Evolutionary conservation across 2,329 filamentous ascomycete species (phyloP).

Genomic region (Alternaria panax): DNA sequence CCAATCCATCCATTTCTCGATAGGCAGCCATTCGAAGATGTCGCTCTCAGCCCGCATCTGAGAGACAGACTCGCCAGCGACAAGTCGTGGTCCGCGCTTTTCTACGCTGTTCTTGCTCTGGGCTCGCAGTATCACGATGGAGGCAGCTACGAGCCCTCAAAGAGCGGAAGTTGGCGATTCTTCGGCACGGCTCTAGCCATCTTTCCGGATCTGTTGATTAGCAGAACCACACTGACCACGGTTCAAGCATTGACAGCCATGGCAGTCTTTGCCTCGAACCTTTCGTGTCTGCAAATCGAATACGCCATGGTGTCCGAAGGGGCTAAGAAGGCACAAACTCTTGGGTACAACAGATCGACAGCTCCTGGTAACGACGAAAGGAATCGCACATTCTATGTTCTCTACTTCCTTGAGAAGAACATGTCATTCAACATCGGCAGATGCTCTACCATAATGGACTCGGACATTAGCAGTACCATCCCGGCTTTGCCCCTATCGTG

Average conservation of each 20-base stretch:
- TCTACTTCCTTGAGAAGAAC: conserved; percentile 52
- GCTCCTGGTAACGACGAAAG: conserved; percentile 16
- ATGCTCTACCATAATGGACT: conserved; percentile 43
- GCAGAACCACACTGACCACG: neutral
- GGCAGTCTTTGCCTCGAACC: neutral
- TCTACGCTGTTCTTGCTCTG: neutral
- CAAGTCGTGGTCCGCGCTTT: neutral
- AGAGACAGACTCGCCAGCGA: neutral
- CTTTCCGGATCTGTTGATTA: neutral
- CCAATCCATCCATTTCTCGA: neutral
- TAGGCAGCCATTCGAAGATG: neutral
- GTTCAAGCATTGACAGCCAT: neutral
- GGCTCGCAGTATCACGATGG: neutral
- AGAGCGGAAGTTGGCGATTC: neutral
- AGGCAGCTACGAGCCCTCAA: neutral
- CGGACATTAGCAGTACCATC: neutral
- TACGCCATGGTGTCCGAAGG: neutral
- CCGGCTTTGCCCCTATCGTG: conserved; percentile 29
- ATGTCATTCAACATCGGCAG: conserved; percentile 40
- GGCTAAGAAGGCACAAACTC: conserved; percentile 43
- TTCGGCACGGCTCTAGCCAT: neutral
- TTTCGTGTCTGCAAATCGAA: neutral
- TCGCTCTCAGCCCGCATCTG: neutral
- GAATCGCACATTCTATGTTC: conserved; percentile 51
- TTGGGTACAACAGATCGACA: conserved; percentile 42